Conservation (phyloP, 2,329 filamentous ascomycete species). For the Thermothelomyces thermophilus region DNA sequence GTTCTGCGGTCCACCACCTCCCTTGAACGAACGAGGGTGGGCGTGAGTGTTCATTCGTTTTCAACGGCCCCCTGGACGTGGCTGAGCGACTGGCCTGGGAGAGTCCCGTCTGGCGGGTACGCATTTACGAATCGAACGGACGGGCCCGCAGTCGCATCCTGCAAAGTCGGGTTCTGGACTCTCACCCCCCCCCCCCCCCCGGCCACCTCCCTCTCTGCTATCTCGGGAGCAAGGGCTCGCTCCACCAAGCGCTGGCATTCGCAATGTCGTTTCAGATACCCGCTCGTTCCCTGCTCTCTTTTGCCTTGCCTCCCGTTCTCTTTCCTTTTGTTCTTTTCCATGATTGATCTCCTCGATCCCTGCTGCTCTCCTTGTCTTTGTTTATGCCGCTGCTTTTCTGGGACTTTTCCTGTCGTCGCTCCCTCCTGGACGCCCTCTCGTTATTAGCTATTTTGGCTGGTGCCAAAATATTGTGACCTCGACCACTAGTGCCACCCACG, state of each 20-base stretch:
- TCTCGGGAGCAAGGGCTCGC: conserved; percentile 1
- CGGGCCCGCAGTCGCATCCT: neutral
- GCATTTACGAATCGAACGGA: neutral
- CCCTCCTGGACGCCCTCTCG: conserved; percentile 1
- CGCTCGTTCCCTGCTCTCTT: conserved; percentile 12
- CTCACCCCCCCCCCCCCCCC: too few relatives aligned
- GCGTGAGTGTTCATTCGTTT: too few relatives aligned
- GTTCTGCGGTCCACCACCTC: too few relatives aligned
- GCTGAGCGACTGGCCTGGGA: conserved; percentile 2
- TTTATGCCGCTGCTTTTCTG: conserved; percentile 9
- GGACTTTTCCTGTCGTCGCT: conserved; percentile 3
- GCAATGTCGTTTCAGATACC: conserved; percentile 27
- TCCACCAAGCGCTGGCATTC: conserved; percentile 19
- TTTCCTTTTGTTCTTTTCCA: conserved; percentile 5
- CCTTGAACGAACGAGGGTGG: too few relatives aligned
- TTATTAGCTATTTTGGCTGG: conserved; percentile 12
- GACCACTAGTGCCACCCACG: neutral
- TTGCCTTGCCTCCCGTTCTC: neutral
- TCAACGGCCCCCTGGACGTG: neutral
- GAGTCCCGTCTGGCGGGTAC: neutral
- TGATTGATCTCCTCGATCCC: conserved; percentile 12
- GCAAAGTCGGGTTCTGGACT: neutral
- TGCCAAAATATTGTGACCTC: conserved; percentile 13
- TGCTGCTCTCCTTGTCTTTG: conserved; percentile 12
- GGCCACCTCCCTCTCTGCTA: too few relatives aligned